phyloP scores from a whole-genome alignment of 305 asterid species.

The Solanum chacoense region DNA sequence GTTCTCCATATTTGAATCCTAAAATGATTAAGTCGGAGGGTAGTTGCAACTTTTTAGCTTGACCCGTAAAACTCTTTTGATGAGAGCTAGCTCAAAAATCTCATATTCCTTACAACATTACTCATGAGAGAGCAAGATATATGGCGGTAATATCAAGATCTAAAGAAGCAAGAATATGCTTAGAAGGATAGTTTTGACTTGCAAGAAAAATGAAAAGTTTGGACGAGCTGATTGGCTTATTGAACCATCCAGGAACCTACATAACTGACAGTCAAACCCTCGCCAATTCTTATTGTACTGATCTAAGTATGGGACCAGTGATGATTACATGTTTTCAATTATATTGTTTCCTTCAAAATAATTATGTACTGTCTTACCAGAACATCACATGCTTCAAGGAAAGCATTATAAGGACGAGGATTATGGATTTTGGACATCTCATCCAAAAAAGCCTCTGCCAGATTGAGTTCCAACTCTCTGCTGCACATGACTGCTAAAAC shows the following conservation, averaged over 20 bases:
- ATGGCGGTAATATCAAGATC: background rate
- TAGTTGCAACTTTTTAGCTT: background rate
- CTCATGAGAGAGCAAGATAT: background rate
- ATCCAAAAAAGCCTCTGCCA: constrained; percentile 59
- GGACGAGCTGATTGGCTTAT: background rate
- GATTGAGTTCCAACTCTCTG: constrained; percentile 56
- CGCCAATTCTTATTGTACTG: background rate
- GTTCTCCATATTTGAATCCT: background rate
- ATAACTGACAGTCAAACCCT: background rate
- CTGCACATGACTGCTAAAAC: constrained; percentile 69
- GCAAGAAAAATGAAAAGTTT: background rate
- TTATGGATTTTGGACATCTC: constrained; percentile 31
- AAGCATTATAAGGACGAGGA: constrained; percentile 51
- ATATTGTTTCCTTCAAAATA: background rate
- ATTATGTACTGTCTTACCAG: constrained; percentile 28
- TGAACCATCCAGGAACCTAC: background rate
- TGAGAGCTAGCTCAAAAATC: background rate
- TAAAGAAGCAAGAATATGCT: background rate
- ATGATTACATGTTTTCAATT: background rate
- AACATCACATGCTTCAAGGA: constrained; percentile 69
- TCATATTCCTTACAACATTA: background rate
- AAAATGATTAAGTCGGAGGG: background rate
- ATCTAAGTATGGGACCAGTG: background rate
- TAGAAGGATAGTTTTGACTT: background rate
- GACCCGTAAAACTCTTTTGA: background rate